Base-by-base conservation (phyloP, 495 filamentous ascomycete genomes). In the Amniculicola lignicola region DNA sequence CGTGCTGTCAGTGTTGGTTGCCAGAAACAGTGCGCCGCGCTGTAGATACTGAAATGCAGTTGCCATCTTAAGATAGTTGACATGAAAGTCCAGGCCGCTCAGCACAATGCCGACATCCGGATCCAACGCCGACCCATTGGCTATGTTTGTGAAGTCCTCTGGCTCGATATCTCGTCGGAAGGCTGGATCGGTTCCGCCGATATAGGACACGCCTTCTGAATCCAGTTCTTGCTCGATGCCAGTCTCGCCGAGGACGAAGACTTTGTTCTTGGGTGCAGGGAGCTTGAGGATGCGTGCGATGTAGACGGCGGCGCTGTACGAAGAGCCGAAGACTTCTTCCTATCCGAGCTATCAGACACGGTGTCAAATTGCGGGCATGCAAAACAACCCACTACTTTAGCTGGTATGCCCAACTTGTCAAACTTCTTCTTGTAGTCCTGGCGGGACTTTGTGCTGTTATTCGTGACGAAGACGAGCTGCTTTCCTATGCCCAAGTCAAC, bases 391-490 rank as follows among this genome's bases (percentile, higher is more conserved):
- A 85, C 82, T 25, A 79, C 80, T 45, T 78, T 76, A 58, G 82
- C 83, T 0, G 87, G 85, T 54, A 98, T 96, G 0, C 88, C 88
- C 63, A 96, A 74, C 19, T 67, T 71, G n/a, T 85, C 82, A 40
- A 98, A 81, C 62, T 96, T 97, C 73, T 91, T 90, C 69, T 84
- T 83, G 71, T 97, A 97, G 64, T 94, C 89, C 21, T 81, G 77
- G 15, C 93, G 88, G 15, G 92, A 95, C 69, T 97, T 97, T 23
- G 93, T 97, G 68, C 88, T 94, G 78, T 99, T 99, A 71, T 99
- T 99, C 2, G 93, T 97, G 39, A 99, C 93, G 68, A 99, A 99
- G 54, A 99, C 83, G 15, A 93, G 75, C 70, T 84, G 87, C 70
- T 99, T 99, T 49, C 88, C 90, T 93, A 57, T 1, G 16, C 35